A percentile compares a stretch with the other conserved stretches of the same genome.
Evolutionary conservation across 2,329 filamentous ascomycete species (phyloP).

Genomic region (Aspergillus candidus): DNA sequence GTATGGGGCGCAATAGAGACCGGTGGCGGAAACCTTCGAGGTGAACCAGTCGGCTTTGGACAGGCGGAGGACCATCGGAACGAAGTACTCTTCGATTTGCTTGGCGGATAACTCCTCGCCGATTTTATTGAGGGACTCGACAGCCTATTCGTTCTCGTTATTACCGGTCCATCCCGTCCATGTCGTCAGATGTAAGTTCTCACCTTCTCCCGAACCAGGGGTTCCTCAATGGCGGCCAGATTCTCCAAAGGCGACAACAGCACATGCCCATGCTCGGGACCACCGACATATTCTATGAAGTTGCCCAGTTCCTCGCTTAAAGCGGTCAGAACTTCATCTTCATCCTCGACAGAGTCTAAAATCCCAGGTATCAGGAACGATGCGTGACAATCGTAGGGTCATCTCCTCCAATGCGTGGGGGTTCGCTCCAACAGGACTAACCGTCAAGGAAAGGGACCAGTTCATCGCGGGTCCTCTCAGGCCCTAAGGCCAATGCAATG

Average conservation of each 20-base stretch:
- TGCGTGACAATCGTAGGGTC: too few species aligned
- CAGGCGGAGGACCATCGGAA: constrained; percentile 88
- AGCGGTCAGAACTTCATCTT: constrained; percentile 95
- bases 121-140: constrained; percentile 99
- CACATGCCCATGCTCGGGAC: constrained; percentile 88
- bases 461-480: constrained; percentile 95
- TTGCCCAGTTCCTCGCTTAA: constrained; percentile 93
- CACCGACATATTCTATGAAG: constrained; percentile 97
- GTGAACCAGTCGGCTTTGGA: constrained; percentile 99
- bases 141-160: constrained; percentile 56
- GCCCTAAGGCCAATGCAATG: constrained; percentile 90
- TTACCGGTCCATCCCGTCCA: constrained; percentile 3
- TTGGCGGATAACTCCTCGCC: constrained; percentile 83
- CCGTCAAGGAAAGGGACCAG: constrained; percentile 98
- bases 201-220: constrained; percentile 96
- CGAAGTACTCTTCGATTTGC: constrained; percentile 96
- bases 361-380: constrained; percentile 17
- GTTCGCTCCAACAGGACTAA: constrained; percentile 47
- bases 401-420: constrained; percentile 2
- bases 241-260: constrained; percentile 96
- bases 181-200: constrained; percentile 13
- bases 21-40: constrained; percentile 95
- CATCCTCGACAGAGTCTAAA: constrained; percentile 95
- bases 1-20: constrained; percentile 90
- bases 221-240: constrained; percentile 95